Conservation (phyloP, 257 asterid species). For the Solanum tarijense region DNA sequence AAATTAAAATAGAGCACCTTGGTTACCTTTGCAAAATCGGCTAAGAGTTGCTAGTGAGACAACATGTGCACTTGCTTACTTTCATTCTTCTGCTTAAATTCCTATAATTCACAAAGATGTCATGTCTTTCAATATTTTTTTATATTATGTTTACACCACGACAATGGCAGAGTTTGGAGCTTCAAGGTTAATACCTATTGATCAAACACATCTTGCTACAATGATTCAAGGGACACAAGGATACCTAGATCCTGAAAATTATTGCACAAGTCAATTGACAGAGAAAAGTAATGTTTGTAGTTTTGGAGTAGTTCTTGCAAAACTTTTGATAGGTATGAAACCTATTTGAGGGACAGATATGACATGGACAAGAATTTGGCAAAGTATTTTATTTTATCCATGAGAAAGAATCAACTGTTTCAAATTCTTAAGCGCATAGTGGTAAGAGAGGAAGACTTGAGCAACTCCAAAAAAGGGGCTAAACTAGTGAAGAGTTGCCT, state of each 20-base stretch:
- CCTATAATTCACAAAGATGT: slow-evolving; percentile 53
- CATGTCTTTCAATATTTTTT: slow-evolving; percentile 38
- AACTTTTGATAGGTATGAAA: slow-evolving; percentile 40
- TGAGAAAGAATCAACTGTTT: slow-evolving; percentile 17
- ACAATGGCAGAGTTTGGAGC: slow-evolving; percentile 58
- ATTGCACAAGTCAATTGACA: slow-evolving; percentile 31
- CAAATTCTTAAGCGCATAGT: slow-evolving; percentile 27
- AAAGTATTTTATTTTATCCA: slow-evolving; percentile 13
- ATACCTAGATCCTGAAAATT: slow-evolving; percentile 54
- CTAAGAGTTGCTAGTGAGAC: slow-evolving; percentile 33
- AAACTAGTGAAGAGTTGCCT: slow-evolving; percentile 40
- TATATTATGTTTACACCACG: slow-evolving; percentile 30
- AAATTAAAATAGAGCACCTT: slow-evolving; percentile 10
- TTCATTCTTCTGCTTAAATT: slow-evolving; percentile 43
- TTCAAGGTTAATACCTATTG: slow-evolving; percentile 37
- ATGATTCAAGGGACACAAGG: slow-evolving; percentile 53
- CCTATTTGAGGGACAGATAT: slow-evolving; percentile 3
- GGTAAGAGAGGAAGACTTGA: slow-evolving; percentile 28
- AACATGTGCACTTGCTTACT: slow-evolving; percentile 47
- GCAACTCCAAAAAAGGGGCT: slow-evolving; percentile 15
- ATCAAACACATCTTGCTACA: slow-evolving; percentile 43
- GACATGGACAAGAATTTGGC: slow-evolving; percentile 23
- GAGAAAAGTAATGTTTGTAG: slow-evolving; percentile 55
- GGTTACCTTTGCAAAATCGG: slow-evolving; percentile 46
- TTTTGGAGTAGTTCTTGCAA: slow-evolving; percentile 44